These are phyloP conservation scores for Myriosclerotinia scirpicola DNA, from an alignment of 2,329 filamentous ascomycete genomes.

Conservation along the genomic window DNA sequence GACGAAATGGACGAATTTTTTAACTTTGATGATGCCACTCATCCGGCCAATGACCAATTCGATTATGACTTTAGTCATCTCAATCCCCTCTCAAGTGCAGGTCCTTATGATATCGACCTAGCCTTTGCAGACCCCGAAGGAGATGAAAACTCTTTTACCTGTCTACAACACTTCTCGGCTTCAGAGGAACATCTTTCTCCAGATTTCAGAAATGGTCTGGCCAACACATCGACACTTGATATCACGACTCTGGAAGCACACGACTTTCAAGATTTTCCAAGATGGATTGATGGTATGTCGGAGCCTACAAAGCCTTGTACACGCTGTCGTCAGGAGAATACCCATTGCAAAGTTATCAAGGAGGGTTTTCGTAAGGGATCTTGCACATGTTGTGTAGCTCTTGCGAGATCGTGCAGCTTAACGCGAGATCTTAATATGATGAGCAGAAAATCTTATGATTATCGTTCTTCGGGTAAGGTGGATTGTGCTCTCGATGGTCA, in stretches of 20 bases:
- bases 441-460: conserved; percentile 10
- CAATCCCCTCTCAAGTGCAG: conserved; percentile 24
- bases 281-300: conserved; percentile 39
- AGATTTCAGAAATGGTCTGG: conserved; percentile 33
- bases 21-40: conserved; percentile 55
- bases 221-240: conserved; percentile 36
- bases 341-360: conserved; percentile 59
- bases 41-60: conserved; percentile 24
- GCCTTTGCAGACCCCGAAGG: conserved; percentile 56
- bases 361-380: conserved; percentile 61
- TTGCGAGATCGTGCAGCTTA: conserved; percentile 60
- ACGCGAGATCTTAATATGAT: conserved; percentile 38
- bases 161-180: conserved; percentile 57
- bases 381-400: conserved; percentile 62
- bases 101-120: conserved; percentile 50
- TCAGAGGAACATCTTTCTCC: conserved; percentile 40
- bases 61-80: conserved; percentile 15
- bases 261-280: conserved; percentile 45
- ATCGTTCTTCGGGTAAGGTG: conserved; percentile 15
- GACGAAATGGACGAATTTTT: conserved; percentile 60
- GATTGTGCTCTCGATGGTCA: neutral
- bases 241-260: conserved; percentile 44
- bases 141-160: conserved; percentile 60
- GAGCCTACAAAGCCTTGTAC: conserved; percentile 47
- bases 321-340: conserved; percentile 53